Base-by-base conservation (phyloP, 306 rosid genomes). In the Prunus kanzakura region DNA sequence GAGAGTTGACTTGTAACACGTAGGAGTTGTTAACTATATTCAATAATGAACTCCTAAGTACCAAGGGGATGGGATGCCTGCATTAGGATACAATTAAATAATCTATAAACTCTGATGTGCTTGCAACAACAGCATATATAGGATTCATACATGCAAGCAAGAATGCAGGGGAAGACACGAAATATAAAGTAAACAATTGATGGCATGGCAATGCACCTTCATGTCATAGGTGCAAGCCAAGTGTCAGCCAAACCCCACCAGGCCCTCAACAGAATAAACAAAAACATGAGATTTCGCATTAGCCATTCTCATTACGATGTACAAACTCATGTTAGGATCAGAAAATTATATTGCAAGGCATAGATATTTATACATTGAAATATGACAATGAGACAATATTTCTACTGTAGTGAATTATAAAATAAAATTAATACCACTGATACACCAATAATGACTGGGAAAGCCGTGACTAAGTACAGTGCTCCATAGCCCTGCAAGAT, bases 401-500 rank as follows among this genome's bases (percentile, higher is more conserved):
- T 76, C 84, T 92, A 95, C 84, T 83, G 97, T 49, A 95, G 99
- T 78, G 99, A 95, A 72, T 90, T 92, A 83, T 84, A 92, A 84
- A 95, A 95, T 72, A 95, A 81, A 71, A 95, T 95, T 67, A 91
- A 75, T 69, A 95, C 97, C 75, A 95, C 99, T 32, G 99, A 92
- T 76, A 95, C 64, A 63, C 97, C 99, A 45, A 95, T 92, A 74
- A 95, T 95, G 76, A 95, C 85, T 23, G 99, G 99, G 52, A 95
- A 95, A 56, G 93, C 96, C 0, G 99, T 73, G 67, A 95, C 97
- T 72, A 95, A 80, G 82, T 95, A 95, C 62, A 95, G 83, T 55
- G 97, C 97, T 79, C 99, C 99, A 79, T 89, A 95, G 11, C 97
- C 99, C 99, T 95, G 97, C 96, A 89, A 61, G 43, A 75, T 29